Conservation (phyloP, 106 monocot genomes). For the Dioscorea zingiberensis region DNA sequence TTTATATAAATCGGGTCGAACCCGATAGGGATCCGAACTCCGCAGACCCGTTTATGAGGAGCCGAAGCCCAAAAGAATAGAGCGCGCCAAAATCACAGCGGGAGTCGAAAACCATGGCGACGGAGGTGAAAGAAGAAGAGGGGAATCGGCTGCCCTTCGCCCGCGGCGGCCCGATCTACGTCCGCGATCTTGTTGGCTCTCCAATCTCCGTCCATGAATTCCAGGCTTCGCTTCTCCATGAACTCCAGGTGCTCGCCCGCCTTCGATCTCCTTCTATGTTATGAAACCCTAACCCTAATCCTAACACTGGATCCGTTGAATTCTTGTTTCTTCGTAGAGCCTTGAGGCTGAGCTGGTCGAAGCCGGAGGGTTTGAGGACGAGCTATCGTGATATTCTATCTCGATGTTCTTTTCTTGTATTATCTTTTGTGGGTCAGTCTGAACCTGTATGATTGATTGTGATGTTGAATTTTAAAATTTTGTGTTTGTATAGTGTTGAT, state of each 20-base stretch:
- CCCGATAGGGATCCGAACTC: too few relatives aligned
- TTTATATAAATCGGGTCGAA: too few relatives aligned
- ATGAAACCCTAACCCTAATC: neutral
- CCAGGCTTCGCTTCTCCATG: conserved; percentile 42
- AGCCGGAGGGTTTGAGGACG: conserved; percentile 37
- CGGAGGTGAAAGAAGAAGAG: neutral
- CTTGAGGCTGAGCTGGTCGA: conserved; percentile 36
- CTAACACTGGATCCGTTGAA: neutral
- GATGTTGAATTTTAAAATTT: neutral
- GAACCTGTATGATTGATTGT: neutral
- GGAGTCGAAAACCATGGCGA: neutral
- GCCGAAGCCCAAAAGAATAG: too few relatives aligned
- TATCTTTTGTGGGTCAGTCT: neutral
- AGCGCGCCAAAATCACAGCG: too few relatives aligned
- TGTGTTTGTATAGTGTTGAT: conserved; percentile 45
- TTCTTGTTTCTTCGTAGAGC: conserved; percentile 11
- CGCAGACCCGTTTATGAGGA: too few relatives aligned
- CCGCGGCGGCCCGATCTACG: conserved; percentile 79
- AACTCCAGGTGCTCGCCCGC: conserved; percentile 22
- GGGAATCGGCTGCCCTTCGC: conserved; percentile 37
- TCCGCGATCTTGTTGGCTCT: conserved; percentile 46
- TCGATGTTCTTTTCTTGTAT: neutral
- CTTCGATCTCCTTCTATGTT: neutral
- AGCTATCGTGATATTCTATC: conserved; percentile 34
- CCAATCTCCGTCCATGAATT: conserved; percentile 53